These are phyloP conservation scores for Fistulinella prunicolor DNA, from an alignment of 768 basidiomycete genomes.

Conservation along the genomic window DNA sequence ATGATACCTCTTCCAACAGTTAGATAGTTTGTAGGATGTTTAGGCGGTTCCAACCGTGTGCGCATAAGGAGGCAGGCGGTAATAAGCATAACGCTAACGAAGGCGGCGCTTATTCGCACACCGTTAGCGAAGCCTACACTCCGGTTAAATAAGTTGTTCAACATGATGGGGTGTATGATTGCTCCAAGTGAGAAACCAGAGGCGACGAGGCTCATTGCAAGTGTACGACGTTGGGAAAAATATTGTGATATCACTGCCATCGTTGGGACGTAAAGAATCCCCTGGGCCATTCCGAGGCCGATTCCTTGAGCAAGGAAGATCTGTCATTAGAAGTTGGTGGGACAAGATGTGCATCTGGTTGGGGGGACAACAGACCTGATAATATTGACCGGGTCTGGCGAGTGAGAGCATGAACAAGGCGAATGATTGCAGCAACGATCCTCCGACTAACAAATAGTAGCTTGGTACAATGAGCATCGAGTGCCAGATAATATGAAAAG, in stretches of 20 bases:
- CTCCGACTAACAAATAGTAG: conserved; percentile 44
- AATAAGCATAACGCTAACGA: conserved; percentile 38
- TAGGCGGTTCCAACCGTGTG: conserved; percentile 38
- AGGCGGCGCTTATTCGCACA: conserved; percentile 48
- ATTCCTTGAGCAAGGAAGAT: conserved; percentile 51
- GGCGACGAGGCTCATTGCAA: conserved; percentile 44
- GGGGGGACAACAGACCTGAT: conserved; percentile 34
- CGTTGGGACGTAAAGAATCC: conserved; percentile 45
- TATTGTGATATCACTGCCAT: conserved; percentile 45
- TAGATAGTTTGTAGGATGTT: conserved; percentile 13
- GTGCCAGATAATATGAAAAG: no score
- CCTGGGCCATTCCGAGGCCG: conserved; percentile 43
- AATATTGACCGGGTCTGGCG: conserved; percentile 39
- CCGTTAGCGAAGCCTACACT: conserved; percentile 40
- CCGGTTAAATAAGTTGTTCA: conserved; percentile 25
- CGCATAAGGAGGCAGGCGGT: conserved; percentile 32
- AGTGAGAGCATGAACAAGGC: conserved; percentile 46
- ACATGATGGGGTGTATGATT: conserved; percentile 29
- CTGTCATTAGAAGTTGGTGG: conserved; percentile 19
- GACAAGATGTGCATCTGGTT: not conserved
- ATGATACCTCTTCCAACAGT: conserved; percentile 13
- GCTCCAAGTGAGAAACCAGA: conserved; percentile 36
- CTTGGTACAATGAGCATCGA: conserved; percentile 24
- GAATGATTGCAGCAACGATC: conserved; percentile 41
- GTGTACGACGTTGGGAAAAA: conserved; percentile 38